phyloP scores from a whole-genome alignment of 176 grass and related monocot species.

The Carex littledalei region DNA sequence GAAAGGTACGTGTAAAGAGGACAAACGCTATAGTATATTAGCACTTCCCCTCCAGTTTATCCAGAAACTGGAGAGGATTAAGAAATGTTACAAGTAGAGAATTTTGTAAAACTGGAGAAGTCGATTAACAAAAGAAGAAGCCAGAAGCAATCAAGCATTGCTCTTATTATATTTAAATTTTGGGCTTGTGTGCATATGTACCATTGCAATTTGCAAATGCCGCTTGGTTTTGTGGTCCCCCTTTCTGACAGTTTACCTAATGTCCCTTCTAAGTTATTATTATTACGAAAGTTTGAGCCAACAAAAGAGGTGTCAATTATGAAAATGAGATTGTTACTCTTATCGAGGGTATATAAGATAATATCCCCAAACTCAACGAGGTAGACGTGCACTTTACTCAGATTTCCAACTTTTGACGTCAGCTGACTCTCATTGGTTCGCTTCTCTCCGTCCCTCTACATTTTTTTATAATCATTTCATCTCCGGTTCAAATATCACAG shows the following conservation, averaged over 20 bases:
- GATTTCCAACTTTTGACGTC: background rate
- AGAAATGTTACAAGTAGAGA: background rate
- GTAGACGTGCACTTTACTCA: background rate
- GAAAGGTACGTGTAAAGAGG: constrained; percentile 31
- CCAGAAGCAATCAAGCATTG: background rate
- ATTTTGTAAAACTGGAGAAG: background rate
- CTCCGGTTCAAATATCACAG: too few relatives aligned
- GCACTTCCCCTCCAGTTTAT: background rate
- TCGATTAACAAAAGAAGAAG: background rate
- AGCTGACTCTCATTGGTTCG: background rate
- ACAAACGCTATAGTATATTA: background rate
- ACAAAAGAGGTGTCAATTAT: too few relatives aligned
- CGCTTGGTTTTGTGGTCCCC: background rate
- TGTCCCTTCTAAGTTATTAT: background rate
- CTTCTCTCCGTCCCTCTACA: background rate
- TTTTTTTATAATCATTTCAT: too few relatives aligned
- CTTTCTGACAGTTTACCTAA: background rate
- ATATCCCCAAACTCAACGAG: background rate
- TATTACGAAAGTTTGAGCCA: background rate
- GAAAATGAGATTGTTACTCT: background rate
- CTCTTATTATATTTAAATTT: background rate
- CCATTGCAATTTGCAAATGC: background rate
- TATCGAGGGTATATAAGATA: background rate
- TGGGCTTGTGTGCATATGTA: background rate
- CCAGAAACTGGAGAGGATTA: background rate